Evolutionary conservation across 345 rosid genomes (phyloP), one percentile per base, ranked within the genome.

Genomic region (Linum tenue): DNA sequence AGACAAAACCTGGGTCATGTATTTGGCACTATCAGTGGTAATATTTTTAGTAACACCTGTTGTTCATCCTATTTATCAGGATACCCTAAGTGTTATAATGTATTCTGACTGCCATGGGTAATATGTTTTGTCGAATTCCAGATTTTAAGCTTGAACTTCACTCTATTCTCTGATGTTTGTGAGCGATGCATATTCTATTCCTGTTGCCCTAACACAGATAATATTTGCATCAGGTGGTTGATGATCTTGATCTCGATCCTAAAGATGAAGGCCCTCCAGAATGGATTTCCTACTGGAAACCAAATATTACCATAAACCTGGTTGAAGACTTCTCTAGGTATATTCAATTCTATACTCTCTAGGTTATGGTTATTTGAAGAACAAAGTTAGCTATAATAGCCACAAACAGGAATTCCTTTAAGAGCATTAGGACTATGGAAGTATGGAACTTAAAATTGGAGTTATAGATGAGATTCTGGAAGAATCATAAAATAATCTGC

Each of bases 321-420:
- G 89, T 94, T 53, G 97, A 95, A 69, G 99, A 95, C 74, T 91
- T 91, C 70, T 86, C 96, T 50, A 76, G 77, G 99, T 95, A 84
- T 73, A 71, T 68, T 38, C 56, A 56, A 56, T 64, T 37, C 9
- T 57, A 2, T 5, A 57, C 31, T 22, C 31, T 22, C 31, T 22
- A 22, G 31, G 31, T 22, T 22, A 22, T 22, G 31, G 31, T 22
- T 22, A 22, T 22, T 22, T 22, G 31, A 22, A 1, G 31, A 22
- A 22, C 31, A 22, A 22, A 22, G 31, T 22, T 22, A 22, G 5
- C 51, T 7, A 14, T 44, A 2, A 7, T 44, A 3, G 12, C 12
- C 51, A 44, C 51, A 44, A 44, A 22, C 31, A 22, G 31, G 31
- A 22, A 22, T 22, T 22, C 31, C 31, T 22, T 22, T 22, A 22